Base-by-base conservation (phyloP, 208 protist genomes). In the Wallacemonas collosoma region DNA sequence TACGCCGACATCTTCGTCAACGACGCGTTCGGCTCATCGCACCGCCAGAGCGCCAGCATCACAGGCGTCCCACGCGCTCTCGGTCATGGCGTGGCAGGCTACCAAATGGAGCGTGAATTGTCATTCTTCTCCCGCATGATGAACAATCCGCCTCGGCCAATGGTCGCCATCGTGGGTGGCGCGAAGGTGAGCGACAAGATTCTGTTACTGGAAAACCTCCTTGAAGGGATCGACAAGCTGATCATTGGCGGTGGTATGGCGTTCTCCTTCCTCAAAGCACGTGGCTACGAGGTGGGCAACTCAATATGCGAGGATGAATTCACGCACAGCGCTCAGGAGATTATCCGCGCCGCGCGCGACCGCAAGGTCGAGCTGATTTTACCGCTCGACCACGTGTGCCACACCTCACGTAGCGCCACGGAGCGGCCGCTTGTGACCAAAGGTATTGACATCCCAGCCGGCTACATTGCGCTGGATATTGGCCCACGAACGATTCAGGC, bases 141-240 rank as follows among this genome's bases (percentile, higher is more conserved):
- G 40, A 89, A 86, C 76, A 87, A 87, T 68, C 93, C 95, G 9
- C 72, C 83, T 47, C 82, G 85, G 7, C 95, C 95, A 41, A 82
- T 99, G 68, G 83, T 99, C 4, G 98, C 99, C 69, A 99, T 99
- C 73, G 88, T 95, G 44, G 93, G 93, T 40, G 93, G 98, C 55
- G 96, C 98, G 66, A 99, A 99, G 88, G 98, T 99, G 44, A 93
- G 88, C 63, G 98, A 99, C 84, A 99, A 99, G 92, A 99, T 99
- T 74, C 90, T 98, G 77, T 85, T 99, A 8, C 99, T 99, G 72
- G 88, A 99, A 56, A 99, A 99, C 81, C 82, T 99, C 65, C 81
- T 99, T 36, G 93, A 98, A 71, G 98, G 98, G 77, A 98, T 99
- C 57, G 91, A 99, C 82, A 89, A 97, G 73, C 96, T 99, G 62